Conservation (phyloP, 2,329 filamentous ascomycete genomes). For the Blastomyces percursus region DNA sequence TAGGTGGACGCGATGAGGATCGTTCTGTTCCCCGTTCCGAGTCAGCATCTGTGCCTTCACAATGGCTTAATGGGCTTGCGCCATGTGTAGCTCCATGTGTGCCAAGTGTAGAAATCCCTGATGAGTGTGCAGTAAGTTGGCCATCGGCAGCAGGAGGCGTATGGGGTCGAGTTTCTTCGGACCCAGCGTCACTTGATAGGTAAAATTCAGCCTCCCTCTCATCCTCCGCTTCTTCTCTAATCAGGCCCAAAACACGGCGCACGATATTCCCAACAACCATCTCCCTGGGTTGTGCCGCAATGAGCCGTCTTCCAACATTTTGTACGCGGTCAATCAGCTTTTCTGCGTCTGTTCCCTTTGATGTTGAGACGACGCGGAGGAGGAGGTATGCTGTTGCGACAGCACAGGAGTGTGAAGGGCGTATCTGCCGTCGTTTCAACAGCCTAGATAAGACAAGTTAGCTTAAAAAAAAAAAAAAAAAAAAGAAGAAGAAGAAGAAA, state of each 20-base stretch:
- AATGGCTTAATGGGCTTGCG: neutral
- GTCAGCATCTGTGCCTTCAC: neutral
- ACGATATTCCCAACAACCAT: conserved; percentile 93
- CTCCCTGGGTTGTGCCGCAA: conserved; percentile 76
- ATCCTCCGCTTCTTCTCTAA: conserved; percentile 81
- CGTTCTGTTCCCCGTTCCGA: conserved; percentile 16
- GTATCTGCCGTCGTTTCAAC: conserved; percentile 82
- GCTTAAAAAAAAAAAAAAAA: conserved; percentile 11
- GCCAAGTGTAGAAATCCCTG: neutral
- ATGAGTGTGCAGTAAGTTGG: conserved; percentile 12
- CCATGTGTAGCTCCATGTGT: neutral
- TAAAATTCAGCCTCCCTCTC: conserved; percentile 55
- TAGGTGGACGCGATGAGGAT: conserved; percentile 44
- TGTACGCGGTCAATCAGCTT: conserved; percentile 72
- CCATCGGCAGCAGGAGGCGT: conserved; percentile 31
- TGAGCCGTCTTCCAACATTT: conserved; percentile 63
- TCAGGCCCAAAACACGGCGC: conserved; percentile 75
- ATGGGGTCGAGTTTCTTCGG: conserved; percentile 43
- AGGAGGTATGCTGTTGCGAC: conserved; percentile 84
- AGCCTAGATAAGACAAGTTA: conserved; percentile 44
- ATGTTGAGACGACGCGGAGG: conserved; percentile 71
- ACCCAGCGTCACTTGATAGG: conserved; percentile 48
- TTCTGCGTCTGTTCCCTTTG: conserved; percentile 64
- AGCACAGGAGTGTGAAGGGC: conserved; percentile 76
- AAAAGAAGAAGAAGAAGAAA: conserved; percentile 9